Evolutionary conservation across 192 early-diverging fungal species (phyloP), one percentile per base, ranked within the genome.

Genomic region (Pecoramyces ruminantium): DNA sequence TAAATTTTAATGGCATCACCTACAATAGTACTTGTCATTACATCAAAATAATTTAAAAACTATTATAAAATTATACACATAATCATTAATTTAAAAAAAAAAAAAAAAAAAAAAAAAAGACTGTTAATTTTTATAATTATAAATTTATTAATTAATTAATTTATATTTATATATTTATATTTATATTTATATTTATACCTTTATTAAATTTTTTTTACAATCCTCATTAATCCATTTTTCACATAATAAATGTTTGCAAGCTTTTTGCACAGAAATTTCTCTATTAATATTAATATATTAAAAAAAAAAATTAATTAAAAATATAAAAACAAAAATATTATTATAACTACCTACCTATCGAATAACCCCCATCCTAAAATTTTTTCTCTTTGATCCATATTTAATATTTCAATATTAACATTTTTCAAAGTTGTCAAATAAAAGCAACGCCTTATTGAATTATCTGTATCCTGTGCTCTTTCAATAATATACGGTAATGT

Each of bases 401-500:
- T 89, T 15, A 97, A 83, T 77, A 89, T 79, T 28, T 87, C 88
- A 83, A 94, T 93, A 14, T 2, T 13, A 14, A 94, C 87, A 21
- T 91, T 88, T 15, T 89, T 86, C 88, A 92, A 87, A n/a, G 92
- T 89, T 81, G 91, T 93, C 78, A 87, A 80, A 81, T 90, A 95
- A 27, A 95, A 88, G 80, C 88, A 86, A 77, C 92, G 88, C 67
- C 95, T 87, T 83, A 92, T 95, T 40, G 88, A 89, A 8, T 92
- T 82, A 82, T 95, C 95, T 4, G 91, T 85, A 82, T 96, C 95
- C 77, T 93, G 86, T 21, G 92, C 92, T 16, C 94, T 87, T 82
- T 95, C 89, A 14, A 96, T 83, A 77, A 96, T 89, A 67, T 84
- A 87, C 9, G 92, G 92, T 18, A 93, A 80, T 1, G 94, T 94